phyloP scores from a whole-genome alignment of 1,139 yeast genomes.

The Blastobotrys capitulatus region DNA sequence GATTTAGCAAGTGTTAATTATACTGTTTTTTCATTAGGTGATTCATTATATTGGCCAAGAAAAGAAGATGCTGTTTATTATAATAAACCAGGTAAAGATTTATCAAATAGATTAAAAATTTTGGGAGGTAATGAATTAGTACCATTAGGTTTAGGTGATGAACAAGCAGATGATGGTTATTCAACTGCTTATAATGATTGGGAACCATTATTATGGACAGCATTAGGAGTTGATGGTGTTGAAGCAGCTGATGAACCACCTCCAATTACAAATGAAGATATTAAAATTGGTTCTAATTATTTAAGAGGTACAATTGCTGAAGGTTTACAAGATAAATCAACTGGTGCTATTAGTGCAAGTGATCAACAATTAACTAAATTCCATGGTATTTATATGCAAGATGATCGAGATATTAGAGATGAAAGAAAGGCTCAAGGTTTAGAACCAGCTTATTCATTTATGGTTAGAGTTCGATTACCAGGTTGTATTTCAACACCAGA shows the following conservation, averaged over 20 bases:
- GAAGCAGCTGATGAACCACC: conserved; percentile 92
- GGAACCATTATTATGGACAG: conserved; percentile 83
- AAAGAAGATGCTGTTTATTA: conserved; percentile 91
- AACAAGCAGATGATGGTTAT: conserved; percentile 95
- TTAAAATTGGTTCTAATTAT: conserved; percentile 79
- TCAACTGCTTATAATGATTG: conserved; percentile 83
- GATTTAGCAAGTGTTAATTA: conserved; percentile 67
- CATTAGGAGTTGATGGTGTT: conserved; percentile 78
- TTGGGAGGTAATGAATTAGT: conserved; percentile 70
- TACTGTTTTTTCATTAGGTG: conserved; percentile 89
- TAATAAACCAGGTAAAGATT: conserved; percentile 84
- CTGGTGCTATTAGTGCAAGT: conserved; percentile 89
- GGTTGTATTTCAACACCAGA: conserved; percentile 86
- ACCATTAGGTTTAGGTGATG: conserved; percentile 88
- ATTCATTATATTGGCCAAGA: conserved; percentile 95
- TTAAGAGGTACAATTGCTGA: conserved; percentile 92
- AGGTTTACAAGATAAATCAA: conserved; percentile 72
- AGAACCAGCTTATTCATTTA: conserved; percentile 93
- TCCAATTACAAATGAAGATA: conserved; percentile 93
- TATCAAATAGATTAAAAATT: conserved; percentile 55
- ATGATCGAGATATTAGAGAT: conserved; percentile 93
- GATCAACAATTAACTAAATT: conserved; percentile 95
- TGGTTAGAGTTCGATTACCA: conserved; percentile 94
- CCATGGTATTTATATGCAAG: conserved; percentile 99
- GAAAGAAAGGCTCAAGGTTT: conserved; percentile 86